Evolutionary conservation across 2,329 filamentous ascomycete species (phyloP).

Genomic region (Calcarisporium arbuscula): DNA sequence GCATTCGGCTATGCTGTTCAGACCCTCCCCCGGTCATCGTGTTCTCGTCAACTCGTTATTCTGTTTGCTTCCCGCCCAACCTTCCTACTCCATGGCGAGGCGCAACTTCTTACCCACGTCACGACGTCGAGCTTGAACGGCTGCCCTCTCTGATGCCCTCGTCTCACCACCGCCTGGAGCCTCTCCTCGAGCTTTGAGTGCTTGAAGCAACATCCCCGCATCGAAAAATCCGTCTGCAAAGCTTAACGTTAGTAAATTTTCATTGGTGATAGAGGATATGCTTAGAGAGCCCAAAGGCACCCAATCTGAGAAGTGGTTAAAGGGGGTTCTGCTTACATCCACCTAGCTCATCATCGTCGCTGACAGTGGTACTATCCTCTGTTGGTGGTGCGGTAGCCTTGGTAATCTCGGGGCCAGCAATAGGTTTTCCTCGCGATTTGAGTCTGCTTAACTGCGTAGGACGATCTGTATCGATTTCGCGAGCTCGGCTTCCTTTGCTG

Average conservation of each 20-base stretch:
- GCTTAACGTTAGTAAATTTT: slow-evolving; percentile 18
- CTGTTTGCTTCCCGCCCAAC: too few relatives aligned
- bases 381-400: slow-evolving; percentile 46
- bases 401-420: slow-evolving; percentile 50
- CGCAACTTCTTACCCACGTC: slow-evolving; percentile 71
- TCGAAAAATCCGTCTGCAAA: slow-evolving; percentile 92
- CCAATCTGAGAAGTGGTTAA: slow-evolving; percentile 6
- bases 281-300: background rate
- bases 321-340: slow-evolving; percentile 64
- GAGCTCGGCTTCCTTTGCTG: slow-evolving; percentile 41
- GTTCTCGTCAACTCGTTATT: too few relatives aligned
- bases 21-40: too few relatives aligned
- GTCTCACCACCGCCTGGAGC: slow-evolving; percentile 43
- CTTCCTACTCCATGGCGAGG: slow-evolving; percentile 16
- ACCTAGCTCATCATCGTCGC: slow-evolving; percentile 83
- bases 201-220: slow-evolving; percentile 87
- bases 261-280: background rate
- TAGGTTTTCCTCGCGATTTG: slow-evolving; percentile 68
- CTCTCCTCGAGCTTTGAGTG: slow-evolving; percentile 66
- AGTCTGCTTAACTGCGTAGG: slow-evolving; percentile 39
- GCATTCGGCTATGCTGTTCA: too few relatives aligned
- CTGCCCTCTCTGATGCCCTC: slow-evolving; percentile 53
- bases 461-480: slow-evolving; percentile 42
- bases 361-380: slow-evolving; percentile 64
- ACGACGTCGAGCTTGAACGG: slow-evolving; percentile 51